Evolutionary conservation across 768 basidiomycete genomes (phyloP), one percentile per base, ranked within the genome.

Genomic region (Xerocomellus intermedius): DNA sequence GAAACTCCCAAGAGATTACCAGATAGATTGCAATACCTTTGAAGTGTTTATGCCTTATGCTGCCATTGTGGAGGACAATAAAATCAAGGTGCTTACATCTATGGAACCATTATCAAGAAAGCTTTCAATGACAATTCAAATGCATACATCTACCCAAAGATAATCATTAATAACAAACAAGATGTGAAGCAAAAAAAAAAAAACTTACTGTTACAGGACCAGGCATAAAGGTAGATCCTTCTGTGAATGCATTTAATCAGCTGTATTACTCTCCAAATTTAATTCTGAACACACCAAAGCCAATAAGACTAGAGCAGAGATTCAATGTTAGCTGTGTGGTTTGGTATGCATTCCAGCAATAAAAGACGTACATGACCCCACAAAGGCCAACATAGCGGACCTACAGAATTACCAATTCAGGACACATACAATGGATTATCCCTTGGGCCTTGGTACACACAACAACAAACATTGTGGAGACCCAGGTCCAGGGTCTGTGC

Each of bases 41-140:
- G 2, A 3, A 7, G 42, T 26, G 24, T 17, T 7, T 37, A 19
- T 48, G 22, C 13, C 30, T 19, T 16, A n/a, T n/a, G 32, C 9
- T 1, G 14, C 35, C 24, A 4, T 9, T 1, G 1, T 21, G 46
- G 22, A 14, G 7, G 39, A 16, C 4, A 17, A 17, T 17, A 5
- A 17, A n/a, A 32, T 28, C 2, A 13, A 24, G 16, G 9, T 17
- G 2, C 57, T 49, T 42, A 59, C 58, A 59, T 10, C 58, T 59
- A 16, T 10, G 2, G 5, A 12, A 46, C 5, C 9, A 13, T 47
- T 6, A 36, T 17, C 17, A 7, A 22, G 3, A 17, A 1, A n/a
- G 0, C n/a, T 14, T 6, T 2, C 4, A 9, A 26, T 9, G 12
- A 13, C 3, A 22, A 12, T 24, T 14, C 8, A 45, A 1, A 30